These are phyloP conservation scores for Claviceps sp. DNA, from an alignment of 2,329 filamentous ascomycete species.

Conservation along the genomic window DNA sequence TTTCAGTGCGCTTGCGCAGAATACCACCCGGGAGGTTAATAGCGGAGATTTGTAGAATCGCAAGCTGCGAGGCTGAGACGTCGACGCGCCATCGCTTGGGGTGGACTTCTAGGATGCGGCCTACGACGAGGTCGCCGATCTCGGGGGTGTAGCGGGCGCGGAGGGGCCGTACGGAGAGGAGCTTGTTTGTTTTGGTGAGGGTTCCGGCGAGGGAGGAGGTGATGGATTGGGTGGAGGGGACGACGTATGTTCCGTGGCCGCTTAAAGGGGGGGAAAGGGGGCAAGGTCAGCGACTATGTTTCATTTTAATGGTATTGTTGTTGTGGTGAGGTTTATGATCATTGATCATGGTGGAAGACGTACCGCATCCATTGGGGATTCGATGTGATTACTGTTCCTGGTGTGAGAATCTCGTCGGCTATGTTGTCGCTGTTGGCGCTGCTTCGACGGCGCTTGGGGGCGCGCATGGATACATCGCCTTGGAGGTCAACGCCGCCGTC, in stretches of 20 bases:
- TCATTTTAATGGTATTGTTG: no score
- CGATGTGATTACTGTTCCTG: constrained; percentile 75
- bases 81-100: constrained; percentile 89
- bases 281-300: not conserved
- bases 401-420: constrained; percentile 57
- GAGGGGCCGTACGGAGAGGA: constrained; percentile 80
- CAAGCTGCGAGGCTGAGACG: constrained; percentile 75
- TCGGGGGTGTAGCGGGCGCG: constrained; percentile 90
- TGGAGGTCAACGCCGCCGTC: constrained; percentile 32
- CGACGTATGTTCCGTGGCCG: constrained; percentile 84
- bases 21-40: constrained; percentile 96
- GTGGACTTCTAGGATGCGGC: constrained; percentile 90
- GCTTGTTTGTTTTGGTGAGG: constrained; percentile 88
- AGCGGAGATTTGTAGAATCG: constrained; percentile 68
- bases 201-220: constrained; percentile 83
- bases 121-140: constrained; percentile 90
- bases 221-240: constrained; percentile 51
- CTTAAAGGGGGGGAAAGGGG: constrained; percentile 27
- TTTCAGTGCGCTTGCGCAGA: constrained; percentile 78
- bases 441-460: constrained; percentile 24
- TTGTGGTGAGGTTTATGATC: no score
- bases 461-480: constrained; percentile 32
- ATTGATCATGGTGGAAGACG: constrained; percentile 7
- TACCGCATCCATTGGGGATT: constrained; percentile 95
- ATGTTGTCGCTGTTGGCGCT: constrained; percentile 14